Percentiles rank a stretch among this genome's conserved stretches.
phyloP scores from a whole-genome alignment of 1,284 basidiomycete species.

The Pseudozyma sp. region DNA sequence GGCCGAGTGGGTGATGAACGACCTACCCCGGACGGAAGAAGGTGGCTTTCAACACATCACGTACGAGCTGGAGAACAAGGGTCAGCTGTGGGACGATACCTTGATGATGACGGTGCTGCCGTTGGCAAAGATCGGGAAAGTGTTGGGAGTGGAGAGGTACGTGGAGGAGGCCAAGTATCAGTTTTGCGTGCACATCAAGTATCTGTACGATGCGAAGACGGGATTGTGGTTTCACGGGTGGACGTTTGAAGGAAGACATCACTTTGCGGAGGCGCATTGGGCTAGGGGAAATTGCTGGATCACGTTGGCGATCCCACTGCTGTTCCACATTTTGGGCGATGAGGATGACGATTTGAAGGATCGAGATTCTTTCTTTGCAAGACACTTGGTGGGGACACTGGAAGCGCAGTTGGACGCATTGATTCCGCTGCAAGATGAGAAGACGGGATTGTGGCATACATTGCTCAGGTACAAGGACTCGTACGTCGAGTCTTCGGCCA shows the following conservation, averaged over 20 bases:
- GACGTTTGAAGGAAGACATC: slow-evolving; percentile 73
- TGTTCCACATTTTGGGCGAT: slow-evolving; percentile 72
- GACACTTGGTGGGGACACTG: slow-evolving; percentile 72
- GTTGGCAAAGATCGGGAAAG: slow-evolving; percentile 75
- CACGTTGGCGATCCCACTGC: slow-evolving; percentile 76
- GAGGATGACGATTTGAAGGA: slow-evolving; percentile 12
- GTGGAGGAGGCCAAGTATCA: slow-evolving; percentile 76
- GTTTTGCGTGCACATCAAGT: slow-evolving; percentile 74
- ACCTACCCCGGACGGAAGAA: slow-evolving; percentile 74
- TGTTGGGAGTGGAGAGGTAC: slow-evolving; percentile 74
- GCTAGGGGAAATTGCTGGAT: slow-evolving; percentile 78
- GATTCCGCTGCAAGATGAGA: slow-evolving; percentile 72
- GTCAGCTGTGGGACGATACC: slow-evolving; percentile 78
- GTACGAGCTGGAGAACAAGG: slow-evolving; percentile 73
- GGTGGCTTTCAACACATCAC: slow-evolving; percentile 76
- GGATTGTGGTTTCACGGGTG: slow-evolving; percentile 75
- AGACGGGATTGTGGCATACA: slow-evolving; percentile 76
- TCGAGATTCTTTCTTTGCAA: slow-evolving; percentile 52
- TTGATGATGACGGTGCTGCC: slow-evolving; percentile 77
- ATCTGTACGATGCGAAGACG: slow-evolving; percentile 72
- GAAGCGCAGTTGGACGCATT: slow-evolving; percentile 74
- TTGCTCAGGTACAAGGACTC: slow-evolving; percentile 74
- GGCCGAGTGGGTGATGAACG: slow-evolving; percentile 77
- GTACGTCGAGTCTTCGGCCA: slow-evolving; percentile 75
- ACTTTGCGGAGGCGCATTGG: slow-evolving; percentile 75